Conservation (phyloP, 192 early-diverging fungal species). For the Coemansia biformis region DNA sequence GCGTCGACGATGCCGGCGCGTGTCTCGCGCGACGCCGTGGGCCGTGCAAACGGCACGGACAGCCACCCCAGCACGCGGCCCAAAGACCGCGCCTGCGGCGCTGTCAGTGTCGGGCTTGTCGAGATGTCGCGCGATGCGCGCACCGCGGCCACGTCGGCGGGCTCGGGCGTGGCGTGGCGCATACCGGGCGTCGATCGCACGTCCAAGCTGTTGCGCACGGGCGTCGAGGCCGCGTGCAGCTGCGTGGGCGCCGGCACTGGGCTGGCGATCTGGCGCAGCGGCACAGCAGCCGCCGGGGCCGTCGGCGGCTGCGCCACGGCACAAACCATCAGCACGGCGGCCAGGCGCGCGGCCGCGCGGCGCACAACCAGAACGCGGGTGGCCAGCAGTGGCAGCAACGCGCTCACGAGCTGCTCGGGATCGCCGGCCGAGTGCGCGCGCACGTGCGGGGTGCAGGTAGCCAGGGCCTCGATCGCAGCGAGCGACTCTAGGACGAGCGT, state of each 20-base stretch:
- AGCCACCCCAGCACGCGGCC: slow-evolving; percentile 68
- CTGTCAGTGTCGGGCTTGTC: not conserved
- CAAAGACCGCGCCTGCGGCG: slow-evolving; percentile 40
- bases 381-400: slow-evolving; percentile 14
- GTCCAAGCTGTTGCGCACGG: slow-evolving; percentile 14
- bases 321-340: slow-evolving; percentile 29
- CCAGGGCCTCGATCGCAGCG: slow-evolving; percentile 21
- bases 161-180: too few species aligned
- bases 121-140: too few species aligned
- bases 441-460: slow-evolving; percentile 14
- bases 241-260: too few species aligned
- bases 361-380: slow-evolving; percentile 30
- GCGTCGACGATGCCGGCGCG: slow-evolving; percentile 74
- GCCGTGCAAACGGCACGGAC: slow-evolving; percentile 54
- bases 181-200: not conserved
- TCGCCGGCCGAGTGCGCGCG: not conserved
- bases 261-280: not conserved
- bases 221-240: not conserved
- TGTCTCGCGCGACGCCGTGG: slow-evolving; percentile 61
- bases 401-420: not conserved
- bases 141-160: too few species aligned
- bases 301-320: not conserved
- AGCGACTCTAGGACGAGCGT: slow-evolving; percentile 29
- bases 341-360: slow-evolving; percentile 18
- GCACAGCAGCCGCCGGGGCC: not conserved